These are phyloP conservation scores for Populus pruinosa DNA, from an alignment of 345 rosid species.

Conservation along the genomic window DNA sequence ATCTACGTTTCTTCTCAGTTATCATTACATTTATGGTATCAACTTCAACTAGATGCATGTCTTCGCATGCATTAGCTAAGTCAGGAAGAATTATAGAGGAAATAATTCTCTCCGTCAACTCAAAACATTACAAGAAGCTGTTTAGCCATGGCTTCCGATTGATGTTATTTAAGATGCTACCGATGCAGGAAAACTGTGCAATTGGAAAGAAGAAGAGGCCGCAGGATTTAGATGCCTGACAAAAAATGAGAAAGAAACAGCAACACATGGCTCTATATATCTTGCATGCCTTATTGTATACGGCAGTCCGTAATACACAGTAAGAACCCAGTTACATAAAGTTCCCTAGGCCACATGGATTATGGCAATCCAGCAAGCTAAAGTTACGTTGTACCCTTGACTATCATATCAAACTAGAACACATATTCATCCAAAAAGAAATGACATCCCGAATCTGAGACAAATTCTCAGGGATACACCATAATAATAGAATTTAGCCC, in stretches of 20 bases:
- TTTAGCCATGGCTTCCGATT: background rate
- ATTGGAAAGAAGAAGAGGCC: too few species aligned
- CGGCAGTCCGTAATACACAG: background rate
- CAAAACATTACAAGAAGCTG: background rate
- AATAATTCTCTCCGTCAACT: background rate
- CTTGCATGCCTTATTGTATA: background rate
- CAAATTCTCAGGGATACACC: conserved; percentile 11
- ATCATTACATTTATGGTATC: background rate
- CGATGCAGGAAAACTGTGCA: too few species aligned
- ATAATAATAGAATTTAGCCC: conserved; percentile 21
- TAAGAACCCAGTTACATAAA: background rate
- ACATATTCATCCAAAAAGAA: background rate
- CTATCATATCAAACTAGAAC: background rate
- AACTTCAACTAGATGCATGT: background rate
- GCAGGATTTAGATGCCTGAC: background rate
- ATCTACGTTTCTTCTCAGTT: background rate
- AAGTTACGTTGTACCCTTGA: background rate
- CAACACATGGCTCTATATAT: background rate
- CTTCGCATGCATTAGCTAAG: background rate
- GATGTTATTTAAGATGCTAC: background rate
- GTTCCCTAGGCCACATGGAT: background rate
- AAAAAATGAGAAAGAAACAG: background rate
- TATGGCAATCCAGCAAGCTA: background rate
- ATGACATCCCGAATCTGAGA: background rate
- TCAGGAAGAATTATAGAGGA: background rate